Evolutionary conservation across 2,329 filamentous ascomycete genomes (phyloP).

Genomic region (Penicillium aurantiogriseum): DNA sequence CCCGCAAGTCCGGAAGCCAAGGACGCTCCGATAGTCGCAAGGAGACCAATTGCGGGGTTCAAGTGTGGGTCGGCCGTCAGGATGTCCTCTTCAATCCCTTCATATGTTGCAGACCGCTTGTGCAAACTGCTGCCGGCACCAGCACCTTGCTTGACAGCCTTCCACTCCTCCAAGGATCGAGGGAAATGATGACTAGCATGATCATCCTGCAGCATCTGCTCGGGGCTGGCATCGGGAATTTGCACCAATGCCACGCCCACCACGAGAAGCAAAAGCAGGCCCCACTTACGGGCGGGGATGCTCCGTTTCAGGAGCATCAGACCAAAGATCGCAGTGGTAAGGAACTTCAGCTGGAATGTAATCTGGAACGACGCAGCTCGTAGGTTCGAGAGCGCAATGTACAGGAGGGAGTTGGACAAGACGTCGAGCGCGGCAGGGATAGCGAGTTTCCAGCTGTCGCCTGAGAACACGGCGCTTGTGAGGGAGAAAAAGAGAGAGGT

Average conservation of each 20-base stretch:
- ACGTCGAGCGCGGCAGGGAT: slow-evolving; percentile 88
- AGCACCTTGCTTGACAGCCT: slow-evolving; percentile 53
- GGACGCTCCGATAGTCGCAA: slow-evolving; percentile 75
- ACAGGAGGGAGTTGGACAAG: slow-evolving; percentile 89
- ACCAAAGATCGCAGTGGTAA: slow-evolving; percentile 85
- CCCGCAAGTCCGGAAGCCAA: slow-evolving; percentile 79
- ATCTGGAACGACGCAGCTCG: slow-evolving; percentile 93
- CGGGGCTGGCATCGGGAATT: slow-evolving; percentile 62
- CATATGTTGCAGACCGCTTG: slow-evolving; percentile 81
- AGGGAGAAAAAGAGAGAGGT: slow-evolving; percentile 79
- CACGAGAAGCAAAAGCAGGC: slow-evolving; percentile 74
- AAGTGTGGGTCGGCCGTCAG: slow-evolving; percentile 56
- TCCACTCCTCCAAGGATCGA: slow-evolving; percentile 72
- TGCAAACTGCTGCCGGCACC: slow-evolving; percentile 45
- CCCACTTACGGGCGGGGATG: slow-evolving; percentile 73
- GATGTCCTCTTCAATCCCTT: slow-evolving; percentile 72
- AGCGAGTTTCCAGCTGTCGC: slow-evolving; percentile 92
- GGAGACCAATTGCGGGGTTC: slow-evolving; percentile 76
- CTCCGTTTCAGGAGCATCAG: slow-evolving; percentile 71
- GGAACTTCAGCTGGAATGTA: slow-evolving; percentile 90
- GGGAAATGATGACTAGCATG: slow-evolving; percentile 69
- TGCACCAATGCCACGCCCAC: slow-evolving; percentile 83
- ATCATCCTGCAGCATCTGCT: slow-evolving; percentile 57
- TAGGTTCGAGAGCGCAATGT: slow-evolving; percentile 84
- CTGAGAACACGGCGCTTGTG: slow-evolving; percentile 75